phyloP scores from a whole-genome alignment of 805 yeast species.

The Candida coquimbonensis region DNA sequence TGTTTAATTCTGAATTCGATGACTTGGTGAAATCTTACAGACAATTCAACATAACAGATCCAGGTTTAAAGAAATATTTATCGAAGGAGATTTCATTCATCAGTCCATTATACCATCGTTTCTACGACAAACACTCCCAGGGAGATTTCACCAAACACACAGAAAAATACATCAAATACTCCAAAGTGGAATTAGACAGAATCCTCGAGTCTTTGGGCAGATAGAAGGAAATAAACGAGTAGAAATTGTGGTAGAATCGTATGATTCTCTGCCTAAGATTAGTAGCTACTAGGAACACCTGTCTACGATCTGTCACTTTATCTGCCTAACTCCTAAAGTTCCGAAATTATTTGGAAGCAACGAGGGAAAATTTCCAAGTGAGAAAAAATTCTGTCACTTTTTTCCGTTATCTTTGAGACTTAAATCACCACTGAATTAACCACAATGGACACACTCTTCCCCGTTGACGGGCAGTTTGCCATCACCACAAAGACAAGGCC shows the following conservation, averaged over 20 bases:
- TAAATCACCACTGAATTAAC: neutral
- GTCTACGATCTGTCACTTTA: too few relatives aligned
- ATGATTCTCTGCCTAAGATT: neutral
- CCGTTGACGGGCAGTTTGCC: conserved; percentile 44
- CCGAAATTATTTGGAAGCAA: neutral
- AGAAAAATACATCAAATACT: conserved; percentile 64
- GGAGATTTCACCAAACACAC: conserved; percentile 70
- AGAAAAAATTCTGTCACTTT: too few relatives aligned
- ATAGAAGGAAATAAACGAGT: neutral
- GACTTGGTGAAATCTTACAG: conserved; percentile 62
- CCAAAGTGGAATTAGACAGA: conserved; percentile 38
- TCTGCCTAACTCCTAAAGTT: too few relatives aligned
- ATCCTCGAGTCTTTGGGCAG: conserved; percentile 27
- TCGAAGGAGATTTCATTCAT: conserved; percentile 69
- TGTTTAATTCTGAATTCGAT: conserved; percentile 79
- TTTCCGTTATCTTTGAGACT: too few relatives aligned
- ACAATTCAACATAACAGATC: conserved; percentile 58
- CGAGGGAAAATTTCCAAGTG: neutral
- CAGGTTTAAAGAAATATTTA: conserved; percentile 53
- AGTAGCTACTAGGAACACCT: too few relatives aligned
- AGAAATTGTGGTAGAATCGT: neutral
- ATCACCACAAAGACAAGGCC: conserved; percentile 37
- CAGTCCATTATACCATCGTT: conserved; percentile 76
- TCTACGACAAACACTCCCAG: conserved; percentile 66
- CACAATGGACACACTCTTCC: conserved; percentile 37